Evolutionary conservation across 2,329 filamentous ascomycete genomes (phyloP).

Genomic region (Fusarium verrucosum): DNA sequence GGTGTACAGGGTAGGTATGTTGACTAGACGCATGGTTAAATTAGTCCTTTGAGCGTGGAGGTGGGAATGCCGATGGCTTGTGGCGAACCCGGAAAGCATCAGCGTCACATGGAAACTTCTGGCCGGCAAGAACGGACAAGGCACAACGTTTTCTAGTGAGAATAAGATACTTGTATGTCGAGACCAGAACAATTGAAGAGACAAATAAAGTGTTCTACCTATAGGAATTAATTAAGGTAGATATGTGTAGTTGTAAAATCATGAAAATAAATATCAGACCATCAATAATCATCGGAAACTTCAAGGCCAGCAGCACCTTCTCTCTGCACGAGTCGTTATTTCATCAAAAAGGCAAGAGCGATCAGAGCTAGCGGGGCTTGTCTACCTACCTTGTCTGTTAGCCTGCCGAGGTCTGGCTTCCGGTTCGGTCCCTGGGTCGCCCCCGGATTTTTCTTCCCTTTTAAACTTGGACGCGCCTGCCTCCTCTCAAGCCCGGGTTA

Average conservation of each 20-base stretch:
- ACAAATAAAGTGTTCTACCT: not conserved
- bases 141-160: not conserved
- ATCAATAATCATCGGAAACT: not conserved
- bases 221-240: too few species aligned
- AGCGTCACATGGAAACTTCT: slow-evolving; percentile 33
- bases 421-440: slow-evolving; percentile 32
- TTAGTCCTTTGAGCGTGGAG: not conserved
- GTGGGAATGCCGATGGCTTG: slow-evolving; percentile 9
- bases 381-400: slow-evolving; percentile 17
- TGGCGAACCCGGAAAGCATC: slow-evolving; percentile 27
- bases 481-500: slow-evolving; percentile 11
- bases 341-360: slow-evolving; percentile 21
- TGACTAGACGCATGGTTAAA: slow-evolving; percentile 5
- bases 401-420: slow-evolving; percentile 39
- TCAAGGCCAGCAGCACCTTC: not conserved
- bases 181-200: not conserved
- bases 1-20: slow-evolving; percentile 7
- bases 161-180: not conserved
- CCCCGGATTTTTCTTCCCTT: slow-evolving; percentile 45
- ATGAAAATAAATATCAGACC: not conserved
- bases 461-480: slow-evolving; percentile 19
- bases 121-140: slow-evolving; percentile 10
- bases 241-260: too few species aligned
- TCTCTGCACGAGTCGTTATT: slow-evolving; percentile 2
- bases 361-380: slow-evolving; percentile 13